Base-by-base conservation (phyloP, 768 basidiomycete genomes). In the Suillus placidus region DNA sequence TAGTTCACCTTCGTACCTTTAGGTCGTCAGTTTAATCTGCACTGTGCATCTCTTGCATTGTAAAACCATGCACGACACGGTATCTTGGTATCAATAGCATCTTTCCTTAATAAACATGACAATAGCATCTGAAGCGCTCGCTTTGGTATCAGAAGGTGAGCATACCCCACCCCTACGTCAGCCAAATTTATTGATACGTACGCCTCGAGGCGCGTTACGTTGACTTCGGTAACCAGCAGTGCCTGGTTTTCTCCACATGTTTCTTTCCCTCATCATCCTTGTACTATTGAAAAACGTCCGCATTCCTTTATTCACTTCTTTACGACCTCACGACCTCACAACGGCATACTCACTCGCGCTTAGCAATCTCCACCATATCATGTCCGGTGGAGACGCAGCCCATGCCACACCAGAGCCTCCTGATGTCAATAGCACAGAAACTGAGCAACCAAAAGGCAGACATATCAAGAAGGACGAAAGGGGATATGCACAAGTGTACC, bases 261-360 rank as follows among this genome's bases (percentile, higher is more conserved):
- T 42, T 20, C 23, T 60, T 32, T 37, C 57, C 16, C 26, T 60
- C 58, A 42, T 32, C 58, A 13, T 55, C 54, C 54, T 60, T 42
- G 57, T 30, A 42, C 38, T 40, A 18, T 60, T 40, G 10, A 18
- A 26, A 26, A 60, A 26, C 57, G 14, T 8, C 23, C 18, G 16
- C 14, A 20, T 20, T 20, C 40, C 14, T 20, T 42, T 6, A 20
- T 42, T 30, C 57, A 58, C 57, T 42, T 38, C 38, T 20, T 60
- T 60, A 60, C 58, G 58, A 42, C 58, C 40, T 40, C 40, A 60
- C 58, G 58, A 60, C 58, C 40, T 42, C 16, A 42, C 40, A 13
- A 60, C 58, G 58, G 26, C 26, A 60, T 26, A 42, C 7, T 20
- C 18, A 60, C 26, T 60, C 26, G 58, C 58, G 7, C 12, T 42